Evolutionary conservation across 2,329 filamentous ascomycete genomes (phyloP).

Genomic region (Talaromyces sp.): DNA sequence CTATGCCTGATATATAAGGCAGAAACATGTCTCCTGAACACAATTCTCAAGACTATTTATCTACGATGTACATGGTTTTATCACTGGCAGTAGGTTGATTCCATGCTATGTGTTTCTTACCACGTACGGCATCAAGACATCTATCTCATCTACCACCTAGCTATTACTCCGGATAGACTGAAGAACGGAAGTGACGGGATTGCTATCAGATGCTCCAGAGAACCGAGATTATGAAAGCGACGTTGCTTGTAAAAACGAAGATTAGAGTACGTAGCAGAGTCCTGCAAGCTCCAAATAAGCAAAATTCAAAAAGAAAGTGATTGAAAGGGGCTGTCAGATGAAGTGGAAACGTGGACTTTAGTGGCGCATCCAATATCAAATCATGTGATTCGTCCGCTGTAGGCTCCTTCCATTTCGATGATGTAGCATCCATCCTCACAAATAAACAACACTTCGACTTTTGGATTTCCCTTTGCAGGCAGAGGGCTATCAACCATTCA

Average conservation of each 20-base stretch:
- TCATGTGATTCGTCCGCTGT: slow-evolving; percentile 17
- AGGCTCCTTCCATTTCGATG: slow-evolving; percentile 19
- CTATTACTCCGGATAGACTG: background rate
- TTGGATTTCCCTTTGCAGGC: slow-evolving; percentile 19
- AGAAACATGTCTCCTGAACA: background rate
- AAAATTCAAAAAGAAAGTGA: background rate
- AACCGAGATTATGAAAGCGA: too few species aligned
- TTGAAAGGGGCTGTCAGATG: background rate
- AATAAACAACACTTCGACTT: background rate
- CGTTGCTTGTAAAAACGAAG: too few species aligned
- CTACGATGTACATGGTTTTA: background rate
- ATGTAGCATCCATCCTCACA: slow-evolving; percentile 5
- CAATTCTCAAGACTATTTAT: background rate
- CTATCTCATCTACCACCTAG: background rate
- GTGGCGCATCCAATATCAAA: background rate
- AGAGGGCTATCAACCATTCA: slow-evolving; percentile 9
- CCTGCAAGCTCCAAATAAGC: background rate
- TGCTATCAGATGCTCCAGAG: too few species aligned
- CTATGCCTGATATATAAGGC: background rate
- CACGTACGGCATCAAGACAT: background rate
- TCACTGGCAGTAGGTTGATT: background rate
- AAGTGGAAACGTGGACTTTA: slow-evolving; percentile 17
- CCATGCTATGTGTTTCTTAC: background rate
- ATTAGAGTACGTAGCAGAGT: background rate
- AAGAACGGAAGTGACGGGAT: background rate